Evolutionary conservation across 306 rosid genomes (phyloP).

Genomic region (Delonix regia): DNA sequence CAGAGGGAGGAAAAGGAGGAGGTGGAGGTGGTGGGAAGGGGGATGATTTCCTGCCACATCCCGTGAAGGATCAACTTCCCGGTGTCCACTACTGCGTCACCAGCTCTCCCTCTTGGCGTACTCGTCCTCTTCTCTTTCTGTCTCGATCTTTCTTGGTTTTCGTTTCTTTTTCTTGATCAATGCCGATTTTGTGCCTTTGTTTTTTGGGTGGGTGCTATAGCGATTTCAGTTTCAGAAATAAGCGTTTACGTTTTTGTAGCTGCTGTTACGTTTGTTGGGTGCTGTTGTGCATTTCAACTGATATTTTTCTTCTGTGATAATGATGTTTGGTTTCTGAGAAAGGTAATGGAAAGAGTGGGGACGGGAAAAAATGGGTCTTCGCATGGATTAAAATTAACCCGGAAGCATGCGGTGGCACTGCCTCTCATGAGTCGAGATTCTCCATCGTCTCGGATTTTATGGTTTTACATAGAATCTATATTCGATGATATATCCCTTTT

Average conservation of each 20-base stretch:
- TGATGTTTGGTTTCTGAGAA: neutral
- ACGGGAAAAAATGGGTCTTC: neutral
- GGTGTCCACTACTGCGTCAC: conserved; percentile 74
- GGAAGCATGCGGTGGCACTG: neutral
- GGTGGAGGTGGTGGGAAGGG: conserved; percentile 42
- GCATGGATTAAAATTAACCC: neutral
- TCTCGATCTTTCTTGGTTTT: neutral
- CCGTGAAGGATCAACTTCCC: conserved; percentile 82
- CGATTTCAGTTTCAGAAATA: conserved; percentile 1
- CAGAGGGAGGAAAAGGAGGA: neutral
- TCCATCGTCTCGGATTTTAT: neutral
- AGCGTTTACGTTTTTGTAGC: neutral
- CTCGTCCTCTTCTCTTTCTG: neutral
- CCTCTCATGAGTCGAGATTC: neutral
- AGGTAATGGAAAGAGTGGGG: neutral
- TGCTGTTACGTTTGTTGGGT: neutral
- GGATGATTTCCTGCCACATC: conserved; percentile 75
- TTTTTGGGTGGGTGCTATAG: neutral
- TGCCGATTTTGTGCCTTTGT: neutral
- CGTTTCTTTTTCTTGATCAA: neutral
- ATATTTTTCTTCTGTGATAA: neutral
- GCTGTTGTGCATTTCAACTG: neutral
- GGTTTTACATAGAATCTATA: neutral
- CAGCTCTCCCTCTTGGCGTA: conserved; percentile 87
- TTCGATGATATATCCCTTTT: neutral